Conservation (phyloP, 2,329 filamentous ascomycete genomes). For the Colletotrichum abscissum region DNA sequence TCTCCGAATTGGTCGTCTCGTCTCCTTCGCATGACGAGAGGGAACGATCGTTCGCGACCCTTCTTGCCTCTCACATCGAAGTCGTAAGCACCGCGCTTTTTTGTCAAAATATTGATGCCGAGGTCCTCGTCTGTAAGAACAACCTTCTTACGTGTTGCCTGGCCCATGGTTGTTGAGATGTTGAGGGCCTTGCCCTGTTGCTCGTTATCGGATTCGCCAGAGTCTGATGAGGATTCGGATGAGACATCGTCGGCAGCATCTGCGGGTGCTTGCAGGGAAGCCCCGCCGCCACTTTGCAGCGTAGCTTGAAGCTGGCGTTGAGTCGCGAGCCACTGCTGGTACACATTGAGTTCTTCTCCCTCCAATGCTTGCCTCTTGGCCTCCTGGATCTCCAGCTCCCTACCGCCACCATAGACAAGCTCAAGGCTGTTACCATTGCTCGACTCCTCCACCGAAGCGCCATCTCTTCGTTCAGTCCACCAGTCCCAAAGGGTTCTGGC, state of each 20-base stretch:
- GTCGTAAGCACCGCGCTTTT: constrained; percentile 91
- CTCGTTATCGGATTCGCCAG: constrained; percentile 89
- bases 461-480: constrained; percentile 77
- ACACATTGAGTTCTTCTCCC: constrained; percentile 80
- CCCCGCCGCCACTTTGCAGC: constrained; percentile 75
- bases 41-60: constrained; percentile 92
- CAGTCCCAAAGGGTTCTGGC: constrained; percentile 83
- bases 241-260: constrained; percentile 86
- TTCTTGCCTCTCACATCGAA: constrained; percentile 93
- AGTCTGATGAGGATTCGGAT: constrained; percentile 86
- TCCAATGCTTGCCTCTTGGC: constrained; percentile 74
- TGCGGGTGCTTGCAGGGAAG: constrained; percentile 74
- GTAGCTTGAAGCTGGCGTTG: constrained; percentile 89
- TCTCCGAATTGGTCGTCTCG: constrained; percentile 94
- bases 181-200: constrained; percentile 94
- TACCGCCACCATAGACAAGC: constrained; percentile 73
- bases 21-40: constrained; percentile 82
- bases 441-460: constrained; percentile 68
- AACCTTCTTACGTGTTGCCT: constrained; percentile 86
- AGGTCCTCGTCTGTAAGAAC: constrained; percentile 90
- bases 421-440: constrained; percentile 69
- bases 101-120: constrained; percentile 89
- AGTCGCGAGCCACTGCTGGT: constrained; percentile 92
- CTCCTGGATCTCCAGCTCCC: constrained; percentile 70
- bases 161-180: constrained; percentile 84